Conservation (phyloP, 2,329 filamentous ascomycete species). For the Apiospora aurea region DNA sequence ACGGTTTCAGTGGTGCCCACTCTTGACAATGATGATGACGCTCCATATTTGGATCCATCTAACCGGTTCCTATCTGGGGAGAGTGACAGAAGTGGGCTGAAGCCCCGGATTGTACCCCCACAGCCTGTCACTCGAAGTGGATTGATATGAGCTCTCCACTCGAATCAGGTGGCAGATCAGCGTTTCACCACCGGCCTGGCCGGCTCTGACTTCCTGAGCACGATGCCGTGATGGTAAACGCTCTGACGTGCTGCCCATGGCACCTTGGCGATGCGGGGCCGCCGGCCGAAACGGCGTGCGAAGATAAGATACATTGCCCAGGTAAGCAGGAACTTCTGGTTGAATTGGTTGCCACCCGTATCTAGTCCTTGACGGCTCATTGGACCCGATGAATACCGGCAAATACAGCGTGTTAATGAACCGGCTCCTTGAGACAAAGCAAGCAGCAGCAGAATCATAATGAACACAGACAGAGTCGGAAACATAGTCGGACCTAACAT, state of each 20-base stretch:
- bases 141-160: background rate
- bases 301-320: background rate
- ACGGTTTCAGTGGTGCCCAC: background rate
- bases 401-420: background rate
- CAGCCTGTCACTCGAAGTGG: background rate
- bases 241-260: background rate
- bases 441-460: background rate
- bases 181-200: background rate
- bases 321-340: background rate
- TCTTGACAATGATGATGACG: background rate
- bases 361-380: background rate
- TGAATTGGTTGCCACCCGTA: background rate
- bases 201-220: background rate
- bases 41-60: background rate
- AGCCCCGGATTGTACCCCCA: background rate
- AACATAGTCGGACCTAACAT: background rate
- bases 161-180: conserved; percentile 8
- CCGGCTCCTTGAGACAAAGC: background rate
- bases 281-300: background rate
- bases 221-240: background rate
- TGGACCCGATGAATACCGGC: background rate
- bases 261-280: background rate
- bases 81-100: background rate
- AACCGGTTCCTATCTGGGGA: background rate
- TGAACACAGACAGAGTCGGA: background rate